Percentiles rank a stretch among this genome's conserved stretches.
These are phyloP conservation scores for Leishmania lainsoni DNA, from an alignment of 208 protist species.

Conservation along the genomic window DNA sequence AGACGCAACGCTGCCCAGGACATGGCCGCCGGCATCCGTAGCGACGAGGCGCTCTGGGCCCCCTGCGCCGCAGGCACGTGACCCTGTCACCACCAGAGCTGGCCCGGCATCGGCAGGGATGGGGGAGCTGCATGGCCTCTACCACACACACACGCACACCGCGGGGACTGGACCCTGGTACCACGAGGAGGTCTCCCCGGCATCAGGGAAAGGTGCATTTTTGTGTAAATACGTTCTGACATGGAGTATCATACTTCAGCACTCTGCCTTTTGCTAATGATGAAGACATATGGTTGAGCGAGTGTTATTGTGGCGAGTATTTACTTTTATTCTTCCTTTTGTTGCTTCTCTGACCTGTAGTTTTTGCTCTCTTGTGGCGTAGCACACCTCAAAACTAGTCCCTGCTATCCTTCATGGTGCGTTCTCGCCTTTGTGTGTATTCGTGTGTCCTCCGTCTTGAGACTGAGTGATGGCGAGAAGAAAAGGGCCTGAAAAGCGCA, in stretches of 20 bases:
- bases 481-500: neutral
- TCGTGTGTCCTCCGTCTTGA: neutral
- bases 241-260: neutral
- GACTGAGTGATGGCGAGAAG: neutral
- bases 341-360: neutral
- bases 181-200: neutral
- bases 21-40: neutral
- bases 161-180: neutral
- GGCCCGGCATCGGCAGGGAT: neutral
- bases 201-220: neutral
- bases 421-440: neutral
- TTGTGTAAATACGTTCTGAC: neutral
- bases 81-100: neutral
- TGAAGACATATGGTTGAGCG: neutral
- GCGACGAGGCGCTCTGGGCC: neutral
- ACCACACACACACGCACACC: neutral
- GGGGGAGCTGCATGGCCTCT: neutral
- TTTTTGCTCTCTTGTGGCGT: neutral
- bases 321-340: constrained; percentile 13
- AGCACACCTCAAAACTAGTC: neutral
- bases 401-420: neutral
- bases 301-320: neutral
- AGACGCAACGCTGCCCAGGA: neutral
- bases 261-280: too few relatives aligned
- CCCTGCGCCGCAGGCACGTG: neutral